phyloP scores from a whole-genome alignment of 1,284 basidiomycete species.

The Apiotrichum sp. region DNA sequence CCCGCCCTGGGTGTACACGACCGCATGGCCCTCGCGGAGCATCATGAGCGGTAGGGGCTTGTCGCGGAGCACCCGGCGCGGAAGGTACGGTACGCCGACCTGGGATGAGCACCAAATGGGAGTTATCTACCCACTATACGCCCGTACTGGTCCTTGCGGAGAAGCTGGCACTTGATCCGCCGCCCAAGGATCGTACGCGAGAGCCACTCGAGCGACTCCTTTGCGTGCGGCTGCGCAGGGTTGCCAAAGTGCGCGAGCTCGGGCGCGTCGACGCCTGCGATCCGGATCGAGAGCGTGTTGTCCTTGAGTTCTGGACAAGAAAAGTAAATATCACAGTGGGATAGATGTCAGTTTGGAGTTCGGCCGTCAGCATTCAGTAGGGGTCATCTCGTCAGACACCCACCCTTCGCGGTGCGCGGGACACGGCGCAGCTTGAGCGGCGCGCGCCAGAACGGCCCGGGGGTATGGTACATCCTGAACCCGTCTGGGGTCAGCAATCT shows the following conservation, averaged over 20 bases:
- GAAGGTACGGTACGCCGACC: conserved; percentile 58
- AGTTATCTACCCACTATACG: conserved; percentile 65
- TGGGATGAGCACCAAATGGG: conserved; percentile 35
- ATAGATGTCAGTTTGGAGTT: too few species aligned
- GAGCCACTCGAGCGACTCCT: conserved; percentile 68
- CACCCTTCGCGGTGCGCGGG: conserved; percentile 60
- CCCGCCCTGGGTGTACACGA: conserved; percentile 66
- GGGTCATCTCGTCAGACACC: conserved; percentile 4
- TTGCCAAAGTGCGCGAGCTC: conserved; percentile 77
- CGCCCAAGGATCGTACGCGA: conserved; percentile 54
- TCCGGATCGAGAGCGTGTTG: conserved; percentile 72
- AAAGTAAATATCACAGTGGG: too few species aligned
- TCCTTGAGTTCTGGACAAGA: conserved; percentile 57
- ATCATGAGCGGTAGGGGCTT: conserved; percentile 65
- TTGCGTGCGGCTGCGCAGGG: conserved; percentile 62
- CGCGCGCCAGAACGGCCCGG: conserved; percentile 63
- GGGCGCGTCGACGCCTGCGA: conserved; percentile 83
- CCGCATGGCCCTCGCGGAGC: conserved; percentile 67
- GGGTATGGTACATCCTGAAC: conserved; percentile 68
- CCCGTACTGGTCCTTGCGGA: conserved; percentile 71
- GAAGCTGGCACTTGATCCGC: conserved; percentile 53
- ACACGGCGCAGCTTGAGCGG: conserved; percentile 63
- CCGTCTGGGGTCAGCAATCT: conserved; percentile 48
- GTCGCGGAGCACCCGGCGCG: conserved; percentile 50
- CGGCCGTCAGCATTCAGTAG: neutral